Conservation (phyloP, 306 rosid genomes). For the Dicorynia guianensis region DNA sequence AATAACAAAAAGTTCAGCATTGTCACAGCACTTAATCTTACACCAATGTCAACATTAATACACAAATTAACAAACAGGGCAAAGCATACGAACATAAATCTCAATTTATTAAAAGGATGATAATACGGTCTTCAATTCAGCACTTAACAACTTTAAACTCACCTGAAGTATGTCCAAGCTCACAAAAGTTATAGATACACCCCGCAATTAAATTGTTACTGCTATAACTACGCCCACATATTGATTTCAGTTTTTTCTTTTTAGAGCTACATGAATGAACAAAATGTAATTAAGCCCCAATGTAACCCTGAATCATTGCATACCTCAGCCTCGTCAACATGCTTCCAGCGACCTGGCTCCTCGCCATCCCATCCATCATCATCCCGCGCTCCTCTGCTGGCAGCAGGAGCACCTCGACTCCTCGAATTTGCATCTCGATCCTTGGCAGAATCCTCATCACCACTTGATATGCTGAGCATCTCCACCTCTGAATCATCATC, state of each 20-base stretch:
- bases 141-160: background rate
- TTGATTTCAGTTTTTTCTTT: background rate
- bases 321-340: slow-evolving; percentile 92
- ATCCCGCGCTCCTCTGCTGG: slow-evolving; percentile 44
- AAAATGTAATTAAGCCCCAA: background rate
- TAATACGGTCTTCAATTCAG: background rate
- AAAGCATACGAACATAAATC: background rate
- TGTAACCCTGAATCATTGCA: slow-evolving; percentile 14
- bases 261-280: no score
- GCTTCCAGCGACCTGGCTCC: slow-evolving; percentile 90
- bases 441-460: slow-evolving; percentile 76
- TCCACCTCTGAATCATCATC: slow-evolving; percentile 97
- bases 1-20: background rate
- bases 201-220: background rate
- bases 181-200: background rate
- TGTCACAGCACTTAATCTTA: background rate
- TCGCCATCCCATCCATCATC: slow-evolving; percentile 92
- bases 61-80: background rate
- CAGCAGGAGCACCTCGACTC: slow-evolving; percentile 43
- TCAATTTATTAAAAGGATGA: background rate
- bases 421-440: slow-evolving; percentile 46
- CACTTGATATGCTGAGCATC: slow-evolving; percentile 98
- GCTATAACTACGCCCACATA: background rate
- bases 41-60: background rate
- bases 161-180: background rate